Base-by-base conservation (phyloP, 495 filamentous ascomycete genomes). In the Neurospora tetrasperma region DNA sequence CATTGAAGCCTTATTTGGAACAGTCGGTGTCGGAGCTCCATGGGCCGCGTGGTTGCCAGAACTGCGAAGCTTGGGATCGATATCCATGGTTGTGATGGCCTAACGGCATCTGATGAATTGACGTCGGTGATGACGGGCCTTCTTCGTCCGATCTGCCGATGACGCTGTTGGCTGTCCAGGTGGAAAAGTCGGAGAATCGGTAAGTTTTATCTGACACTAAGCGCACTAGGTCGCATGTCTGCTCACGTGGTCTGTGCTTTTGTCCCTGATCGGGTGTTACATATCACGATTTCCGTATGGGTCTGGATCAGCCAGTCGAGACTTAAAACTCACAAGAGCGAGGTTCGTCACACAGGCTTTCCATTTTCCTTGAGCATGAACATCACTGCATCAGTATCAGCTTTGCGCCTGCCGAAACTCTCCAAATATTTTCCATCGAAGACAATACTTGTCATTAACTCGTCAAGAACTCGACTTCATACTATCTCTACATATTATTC, bases 131-230 rank as follows among this genome's bases (percentile, higher is more conserved):
- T 73, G 76, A 70, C 73, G 73, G 73, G 71, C 54, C 69, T 74
- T 75, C 23, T 62, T 62, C 59, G 42, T 27, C 76, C 76, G 76
- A 78, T 72, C 70, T 70, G 71, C 78, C 76, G 76, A 78, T 73
- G 23, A 43, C 69, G 20, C 42, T 71, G 69, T 44, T 39, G 14
- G 16, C 46, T 66, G 39, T 73, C 62, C 70, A 35, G 27, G 41
- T 10, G 27, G 71, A 35, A 48, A 71, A 70, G 74, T 74, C 71
- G 74, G 73, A 54, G 46, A 62, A 38, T 69, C 72, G 71, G 68
- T 69, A 62, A 38, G 9, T 23, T 31, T 42, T 31, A 38, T 40
- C 42, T 20, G 71, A 66, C 20, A 42, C n/a, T 43, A 12, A 38
- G 35, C 35, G 35, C 5, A 1, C 5, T n/a, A 46, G 31, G 18